A percentile compares a stretch with the other conserved stretches of the same genome.
These are phyloP conservation scores for Caulochytrium protostelioides DNA, from an alignment of 371 early-diverging fungal species.

Conservation along the genomic window DNA sequence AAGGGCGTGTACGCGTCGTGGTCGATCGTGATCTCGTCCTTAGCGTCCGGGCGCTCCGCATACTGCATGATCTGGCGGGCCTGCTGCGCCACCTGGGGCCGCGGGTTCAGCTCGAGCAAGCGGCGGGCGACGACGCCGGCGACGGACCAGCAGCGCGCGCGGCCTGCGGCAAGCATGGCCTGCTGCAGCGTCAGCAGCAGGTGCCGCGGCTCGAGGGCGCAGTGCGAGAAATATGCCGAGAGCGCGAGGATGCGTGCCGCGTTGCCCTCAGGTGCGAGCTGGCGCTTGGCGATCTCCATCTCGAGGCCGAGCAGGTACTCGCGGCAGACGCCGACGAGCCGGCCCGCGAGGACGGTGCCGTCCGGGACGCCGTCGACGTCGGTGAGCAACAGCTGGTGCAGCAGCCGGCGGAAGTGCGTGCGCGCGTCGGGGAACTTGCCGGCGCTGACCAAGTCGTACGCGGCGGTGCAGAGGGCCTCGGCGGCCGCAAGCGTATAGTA, in stretches of 20 bases:
- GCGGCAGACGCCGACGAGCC: constrained; percentile 54
- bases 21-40: constrained; percentile 56
- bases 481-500: too few species aligned
- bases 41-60: too few species aligned
- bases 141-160: constrained; percentile 53
- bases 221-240: constrained; percentile 83
- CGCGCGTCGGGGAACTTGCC: constrained; percentile 56
- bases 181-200: constrained; percentile 54
- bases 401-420: constrained; percentile 41
- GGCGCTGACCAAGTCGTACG: too few species aligned
- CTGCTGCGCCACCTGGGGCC: constrained; percentile 46
- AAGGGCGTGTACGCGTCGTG: constrained; percentile 88
- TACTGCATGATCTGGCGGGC: too few species aligned
- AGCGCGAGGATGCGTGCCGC: constrained; percentile 58
- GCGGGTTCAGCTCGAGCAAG: constrained; percentile 64
- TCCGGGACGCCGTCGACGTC: constrained; percentile 15
- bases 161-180: constrained; percentile 61
- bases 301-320: constrained; percentile 74
- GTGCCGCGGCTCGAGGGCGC: constrained; percentile 67
- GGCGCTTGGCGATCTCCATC: constrained; percentile 56
- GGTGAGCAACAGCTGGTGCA: constrained; percentile 47
- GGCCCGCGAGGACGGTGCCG: constrained; percentile 2
- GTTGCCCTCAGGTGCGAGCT: constrained; percentile 27
- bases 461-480: too few species aligned
- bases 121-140: constrained; percentile 66